Percentiles rank a stretch among this genome's conserved stretches.
Conservation (phyloP, 2,329 filamentous ascomycete genomes). For the Pseudocercospora vitis region DNA sequence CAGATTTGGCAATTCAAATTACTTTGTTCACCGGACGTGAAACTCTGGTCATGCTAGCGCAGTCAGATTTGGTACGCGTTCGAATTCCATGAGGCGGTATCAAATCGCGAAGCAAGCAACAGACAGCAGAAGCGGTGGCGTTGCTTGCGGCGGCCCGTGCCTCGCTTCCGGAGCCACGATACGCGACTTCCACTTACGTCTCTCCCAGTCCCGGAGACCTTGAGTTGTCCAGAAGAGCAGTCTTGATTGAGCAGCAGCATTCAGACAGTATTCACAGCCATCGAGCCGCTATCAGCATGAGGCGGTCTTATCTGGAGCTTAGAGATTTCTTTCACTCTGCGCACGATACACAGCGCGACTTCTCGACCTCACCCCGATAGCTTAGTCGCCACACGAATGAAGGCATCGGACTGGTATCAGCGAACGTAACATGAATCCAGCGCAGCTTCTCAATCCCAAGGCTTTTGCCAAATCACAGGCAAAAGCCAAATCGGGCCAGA, state of each 20-base stretch:
- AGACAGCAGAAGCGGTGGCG: too few species aligned
- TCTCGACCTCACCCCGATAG: not conserved
- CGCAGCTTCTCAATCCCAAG: constrained; percentile 41
- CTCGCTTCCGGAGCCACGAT: not conserved
- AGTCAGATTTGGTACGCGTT: too few species aligned
- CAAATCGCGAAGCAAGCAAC: too few species aligned
- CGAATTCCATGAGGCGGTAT: too few species aligned
- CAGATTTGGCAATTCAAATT: too few species aligned
- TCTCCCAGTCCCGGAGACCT: too few species aligned
- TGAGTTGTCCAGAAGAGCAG: too few species aligned
- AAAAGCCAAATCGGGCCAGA: constrained; percentile 29
- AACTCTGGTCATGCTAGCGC: too few species aligned
- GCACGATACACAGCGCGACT: not conserved
- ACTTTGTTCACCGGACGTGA: too few species aligned
- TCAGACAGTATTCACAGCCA: not conserved
- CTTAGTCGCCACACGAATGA: not conserved
- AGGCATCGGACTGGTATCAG: not conserved
- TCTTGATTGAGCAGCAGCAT: too few species aligned
- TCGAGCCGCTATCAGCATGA: not conserved
- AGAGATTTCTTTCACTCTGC: not conserved
- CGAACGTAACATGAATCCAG: constrained; percentile 35
- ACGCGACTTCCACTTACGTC: not conserved
- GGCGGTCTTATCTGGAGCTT: too few species aligned
- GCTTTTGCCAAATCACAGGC: constrained; percentile 39
- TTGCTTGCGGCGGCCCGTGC: not conserved